phyloP scores from a whole-genome alignment of 306 rosid genomes.

The Trifolium pratense region DNA sequence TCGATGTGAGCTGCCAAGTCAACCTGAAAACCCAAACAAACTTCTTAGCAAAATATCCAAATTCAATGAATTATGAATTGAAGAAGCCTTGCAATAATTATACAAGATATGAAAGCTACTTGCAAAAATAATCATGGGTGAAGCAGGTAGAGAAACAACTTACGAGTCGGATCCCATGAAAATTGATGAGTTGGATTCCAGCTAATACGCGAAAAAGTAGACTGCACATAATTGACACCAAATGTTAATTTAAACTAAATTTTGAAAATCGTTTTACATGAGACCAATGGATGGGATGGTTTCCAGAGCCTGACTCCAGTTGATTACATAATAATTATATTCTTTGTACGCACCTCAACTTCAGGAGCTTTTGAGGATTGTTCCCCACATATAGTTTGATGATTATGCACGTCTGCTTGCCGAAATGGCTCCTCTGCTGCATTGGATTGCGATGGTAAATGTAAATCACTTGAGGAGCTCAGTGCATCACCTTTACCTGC shows the following conservation, averaged over 20 bases:
- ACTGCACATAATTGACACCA: constrained; percentile 47
- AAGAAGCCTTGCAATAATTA: background rate
- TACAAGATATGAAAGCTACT: constrained; percentile 13
- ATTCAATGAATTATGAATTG: constrained; percentile 23
- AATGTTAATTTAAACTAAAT: constrained; percentile 1
- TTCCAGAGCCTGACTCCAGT: constrained; percentile 46
- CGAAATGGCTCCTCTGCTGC: constrained; percentile 55
- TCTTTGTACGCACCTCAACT: constrained; percentile 52
- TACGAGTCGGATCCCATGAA: constrained; percentile 62
- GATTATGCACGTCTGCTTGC: constrained; percentile 50
- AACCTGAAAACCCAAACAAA: constrained; percentile 60
- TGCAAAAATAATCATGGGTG: background rate
- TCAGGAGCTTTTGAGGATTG: constrained; percentile 54
- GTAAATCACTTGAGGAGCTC: constrained; percentile 72
- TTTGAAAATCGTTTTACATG: constrained; percentile 14
- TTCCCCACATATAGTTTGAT: constrained; percentile 46
- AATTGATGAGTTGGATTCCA: constrained; percentile 59
- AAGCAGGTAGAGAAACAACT: constrained; percentile 38
- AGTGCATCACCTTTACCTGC: constrained; percentile 80
- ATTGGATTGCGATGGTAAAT: constrained; percentile 33
- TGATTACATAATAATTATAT: constrained; percentile 46
- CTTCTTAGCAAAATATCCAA: constrained; percentile 28
- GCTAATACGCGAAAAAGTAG: constrained; percentile 56
- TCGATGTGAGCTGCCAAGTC: constrained; percentile 62
- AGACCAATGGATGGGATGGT: constrained; percentile 32